These are phyloP conservation scores for Magnolia sinica DNA, from an alignment of 164 flowering plant species.

Conservation along the genomic window DNA sequence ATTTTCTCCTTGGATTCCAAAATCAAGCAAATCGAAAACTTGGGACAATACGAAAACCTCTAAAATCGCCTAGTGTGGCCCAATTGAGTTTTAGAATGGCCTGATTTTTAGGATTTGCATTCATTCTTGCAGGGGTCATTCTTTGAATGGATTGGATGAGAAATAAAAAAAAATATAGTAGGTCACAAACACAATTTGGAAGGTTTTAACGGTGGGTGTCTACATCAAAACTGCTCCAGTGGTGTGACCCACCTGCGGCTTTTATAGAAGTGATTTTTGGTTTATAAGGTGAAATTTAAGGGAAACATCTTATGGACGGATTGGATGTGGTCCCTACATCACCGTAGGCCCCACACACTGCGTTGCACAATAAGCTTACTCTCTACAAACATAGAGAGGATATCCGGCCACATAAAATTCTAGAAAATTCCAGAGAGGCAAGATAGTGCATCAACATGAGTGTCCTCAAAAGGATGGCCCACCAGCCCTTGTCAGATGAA, in stretches of 20 bases:
- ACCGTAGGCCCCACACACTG: not conserved
- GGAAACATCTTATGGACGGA: not conserved
- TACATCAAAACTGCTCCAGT: too few species aligned
- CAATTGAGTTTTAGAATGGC: too few species aligned
- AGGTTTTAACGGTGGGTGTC: too few species aligned
- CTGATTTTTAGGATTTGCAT: too few species aligned
- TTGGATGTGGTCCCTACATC: not conserved
- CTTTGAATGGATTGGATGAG: too few species aligned
- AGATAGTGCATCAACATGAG: constrained; percentile 14
- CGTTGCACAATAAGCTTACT: not conserved
- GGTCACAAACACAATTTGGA: too few species aligned
- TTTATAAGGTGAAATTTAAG: not conserved
- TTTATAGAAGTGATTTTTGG: not conserved
- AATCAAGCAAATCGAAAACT: too few species aligned
- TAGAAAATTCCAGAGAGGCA: not conserved
- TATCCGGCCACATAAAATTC: not conserved
- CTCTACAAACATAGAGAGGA: not conserved
- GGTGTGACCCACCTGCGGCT: not conserved
- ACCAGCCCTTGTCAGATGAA: not conserved
- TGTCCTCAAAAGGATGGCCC: constrained; percentile 7
- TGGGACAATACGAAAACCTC: too few species aligned
- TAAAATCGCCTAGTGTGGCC: too few species aligned
- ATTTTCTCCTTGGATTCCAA: too few species aligned
- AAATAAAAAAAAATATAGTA: too few species aligned
- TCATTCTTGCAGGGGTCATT: too few species aligned